Evolutionary conservation across 2,329 filamentous ascomycete genomes (phyloP), one percentile per base, ranked within the genome.

Genomic region (Pseudogymnoascus sp.): DNA sequence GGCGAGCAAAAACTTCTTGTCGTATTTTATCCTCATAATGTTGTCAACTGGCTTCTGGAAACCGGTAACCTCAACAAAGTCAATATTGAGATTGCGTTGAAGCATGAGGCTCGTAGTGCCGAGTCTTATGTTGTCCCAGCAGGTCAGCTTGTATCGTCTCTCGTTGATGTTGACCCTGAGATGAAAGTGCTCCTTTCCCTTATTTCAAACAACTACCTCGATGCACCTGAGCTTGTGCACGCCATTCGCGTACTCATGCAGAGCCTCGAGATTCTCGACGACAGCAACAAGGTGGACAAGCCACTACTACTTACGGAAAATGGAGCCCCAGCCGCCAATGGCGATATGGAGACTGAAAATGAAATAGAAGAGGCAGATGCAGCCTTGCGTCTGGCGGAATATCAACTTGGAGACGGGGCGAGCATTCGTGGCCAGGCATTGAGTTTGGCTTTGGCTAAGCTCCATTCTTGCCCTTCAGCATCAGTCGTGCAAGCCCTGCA

Each of bases 341-440:
- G 66, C 23, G 71, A 72, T 21, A 70, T 76, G 1, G 73, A 74
- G 33, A 63, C 78, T 65, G 78, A 74, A 66, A 80, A 78, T 78
- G 81, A 85, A 66, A 77, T 88, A 43, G 84, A 85, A 63, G 78
- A 82, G 62, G 78, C 85, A 0, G 83, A 87, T 69, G 77, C 84
- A 41, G 86, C 90, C 70, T 80, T 92, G 58, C 81, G 86, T 61
- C 79, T 86, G 63, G 88, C 87, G 3, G 81, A 90, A 65, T 84
- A 85, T 60, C 84, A 89, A 65, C 77, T 91, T 4, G 82, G 85
- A 60, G 81, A 85, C 67, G 85, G 88, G 31, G 82, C 85, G 45
- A 80, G 81, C 65, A 79, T 83, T 61, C 83, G 88, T 33, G 84
- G 83, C 45, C 79, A 83, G 52, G 84, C 86, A 4, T 75, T 92